Evolutionary conservation across 345 rosid genomes (phyloP), one percentile per base, ranked within the genome.

Genomic region (Aegle marmelos): DNA sequence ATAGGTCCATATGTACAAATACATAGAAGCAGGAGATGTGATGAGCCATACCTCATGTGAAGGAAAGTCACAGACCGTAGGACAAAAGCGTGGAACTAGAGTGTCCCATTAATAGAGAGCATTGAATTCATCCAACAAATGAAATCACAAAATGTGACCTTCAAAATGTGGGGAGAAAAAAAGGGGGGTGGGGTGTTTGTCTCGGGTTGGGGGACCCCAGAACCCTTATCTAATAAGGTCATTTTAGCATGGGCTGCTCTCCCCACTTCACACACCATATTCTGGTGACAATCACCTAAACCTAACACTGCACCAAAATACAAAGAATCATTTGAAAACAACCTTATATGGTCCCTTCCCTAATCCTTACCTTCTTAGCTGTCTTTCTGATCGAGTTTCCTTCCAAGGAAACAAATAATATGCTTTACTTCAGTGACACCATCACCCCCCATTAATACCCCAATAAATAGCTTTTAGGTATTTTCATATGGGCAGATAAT

Each of bases 401-500:
- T 81, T 88, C 88, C 86, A 80, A 85, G 85, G 94, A 85, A 88
- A 82, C 90, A 76, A 57, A 79, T 84, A 39, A 54, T 54, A 30
- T 72, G 70, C 63, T 31, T 6, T 11, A 45, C 11, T 13, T 45
- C 17, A 45, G 4, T 45, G 50, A 45, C 13, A 3, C 0, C 50
- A 0, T 11, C 16, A 41, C 11, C 50, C 50, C 50, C 50, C 50
- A 45, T 45, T 11, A 45, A 45, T 45, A 45, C 17, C 50, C 50
- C 13, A 45, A 11, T 45, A 45, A 45, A 45, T 45, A 53, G 57
- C 57, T 17, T 17, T 53, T 17, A 19, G 22, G n/a, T 53, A 16
- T 16, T 53, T 17, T 53, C 57, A 53, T 53, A 53, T 53, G 22
- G 22, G 57, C 57, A 53, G 19, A 53, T 17, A 19, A 53, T 53